phyloP scores from a whole-genome alignment of 768 basidiomycete species.

The Leccinum variicolor region DNA sequence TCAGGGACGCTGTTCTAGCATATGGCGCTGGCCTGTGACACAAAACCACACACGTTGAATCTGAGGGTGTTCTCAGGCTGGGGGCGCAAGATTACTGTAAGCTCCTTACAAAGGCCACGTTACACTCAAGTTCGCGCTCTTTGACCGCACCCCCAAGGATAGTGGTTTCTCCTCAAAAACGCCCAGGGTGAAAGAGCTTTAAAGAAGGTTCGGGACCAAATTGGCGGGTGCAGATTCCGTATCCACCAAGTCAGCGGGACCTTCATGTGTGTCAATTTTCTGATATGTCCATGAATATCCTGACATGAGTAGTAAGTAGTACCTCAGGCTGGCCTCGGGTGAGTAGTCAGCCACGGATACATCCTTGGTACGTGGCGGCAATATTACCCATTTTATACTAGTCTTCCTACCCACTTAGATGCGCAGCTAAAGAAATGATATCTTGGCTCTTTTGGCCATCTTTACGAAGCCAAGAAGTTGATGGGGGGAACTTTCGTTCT shows the following conservation, averaged over 20 bases:
- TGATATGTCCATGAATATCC: slow-evolving; percentile 11
- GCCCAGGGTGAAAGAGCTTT: not conserved
- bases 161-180: not conserved
- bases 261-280: slow-evolving; percentile 11
- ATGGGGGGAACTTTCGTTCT: not conserved
- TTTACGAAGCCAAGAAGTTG: slow-evolving; percentile 16
- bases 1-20: slow-evolving; percentile 1
- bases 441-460: slow-evolving; percentile 1
- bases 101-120: slow-evolving; percentile 1
- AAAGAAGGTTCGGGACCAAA: not conserved
- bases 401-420: slow-evolving; percentile 1
- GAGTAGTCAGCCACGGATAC: not conserved
- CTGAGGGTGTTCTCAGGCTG: not conserved
- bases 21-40: not conserved
- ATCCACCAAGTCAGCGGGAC: slow-evolving; percentile 3
- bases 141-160: slow-evolving; percentile 10
- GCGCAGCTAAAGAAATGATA: slow-evolving; percentile 9
- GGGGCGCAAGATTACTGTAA: not conserved
- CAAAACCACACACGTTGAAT: slow-evolving; percentile 1
- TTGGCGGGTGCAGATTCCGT: slow-evolving; percentile 12
- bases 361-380: slow-evolving; percentile 13
- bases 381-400: slow-evolving; percentile 17
- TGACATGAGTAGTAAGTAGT: slow-evolving; percentile 11
- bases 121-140: not conserved
- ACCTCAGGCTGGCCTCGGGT: not conserved